A percentile compares a stretch with the other conserved stretches of the same genome.
phyloP scores from a whole-genome alignment of 75 land plant species.

The Cupressus sempervirens region DNA sequence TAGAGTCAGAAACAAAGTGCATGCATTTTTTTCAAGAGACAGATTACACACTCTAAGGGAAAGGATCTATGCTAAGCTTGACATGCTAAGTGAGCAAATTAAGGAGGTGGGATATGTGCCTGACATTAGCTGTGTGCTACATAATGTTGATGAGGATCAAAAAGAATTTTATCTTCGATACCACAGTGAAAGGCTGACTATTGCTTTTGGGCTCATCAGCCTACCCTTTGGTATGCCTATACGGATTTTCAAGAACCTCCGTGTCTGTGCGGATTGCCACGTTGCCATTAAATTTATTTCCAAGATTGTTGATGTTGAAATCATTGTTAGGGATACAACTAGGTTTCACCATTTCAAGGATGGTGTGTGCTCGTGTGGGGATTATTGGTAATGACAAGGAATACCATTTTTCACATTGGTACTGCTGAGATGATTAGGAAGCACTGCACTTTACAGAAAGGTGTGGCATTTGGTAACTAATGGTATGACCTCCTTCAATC shows the following conservation, averaged over 20 bases:
- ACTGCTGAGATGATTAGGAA: neutral
- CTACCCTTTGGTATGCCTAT: constrained; percentile 4
- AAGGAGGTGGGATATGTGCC: constrained; percentile 20
- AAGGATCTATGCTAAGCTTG: constrained; percentile 9
- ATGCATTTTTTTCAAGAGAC: constrained; percentile 10
- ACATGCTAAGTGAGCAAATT: neutral
- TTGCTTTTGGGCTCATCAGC: constrained; percentile 18
- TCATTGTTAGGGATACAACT: constrained; percentile 18
- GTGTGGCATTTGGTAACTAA: neutral
- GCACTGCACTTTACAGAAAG: neutral
- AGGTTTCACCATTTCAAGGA: constrained; percentile 26
- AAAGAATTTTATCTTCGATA: constrained; percentile 16
- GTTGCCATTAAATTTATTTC: constrained; percentile 16
- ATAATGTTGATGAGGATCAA: constrained; percentile 12
- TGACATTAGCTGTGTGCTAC: constrained; percentile 6
- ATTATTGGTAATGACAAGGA: constrained; percentile 17
- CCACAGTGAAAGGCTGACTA: constrained; percentile 27
- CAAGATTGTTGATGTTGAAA: constrained; percentile 13
- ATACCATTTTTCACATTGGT: neutral
- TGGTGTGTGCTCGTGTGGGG: constrained; percentile 26
- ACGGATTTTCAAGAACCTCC: constrained; percentile 25
- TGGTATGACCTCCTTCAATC: neutral
- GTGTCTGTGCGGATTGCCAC: constrained; percentile 28
- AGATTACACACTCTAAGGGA: constrained; percentile 8
- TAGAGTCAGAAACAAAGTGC: constrained; percentile 3